Base-by-base conservation (phyloP, 441 rosid species). In the Populus hybrid region DNA sequence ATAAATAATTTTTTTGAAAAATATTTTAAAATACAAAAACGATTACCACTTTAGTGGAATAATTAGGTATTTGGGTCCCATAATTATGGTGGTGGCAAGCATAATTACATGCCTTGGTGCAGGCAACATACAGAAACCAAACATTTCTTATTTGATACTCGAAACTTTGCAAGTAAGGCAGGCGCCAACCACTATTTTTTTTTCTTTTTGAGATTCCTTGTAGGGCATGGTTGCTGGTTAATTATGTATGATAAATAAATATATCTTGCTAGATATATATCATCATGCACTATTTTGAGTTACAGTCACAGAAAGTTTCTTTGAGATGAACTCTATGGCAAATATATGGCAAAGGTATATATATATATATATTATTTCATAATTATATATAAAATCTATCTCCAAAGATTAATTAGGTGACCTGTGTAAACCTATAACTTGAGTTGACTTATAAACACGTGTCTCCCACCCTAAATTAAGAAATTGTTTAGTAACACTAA, bases 11-110 rank as follows among this genome's bases (percentile, higher is more conserved):
- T 24, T 1, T 24, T 1, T 1, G 1, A 1, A 24, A 29, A 29
- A 4, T 3, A 29, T 3, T 0, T 29, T 29, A 29, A 29, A 31
- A 31, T 31, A 4, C 33, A 31, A 31, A 31, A 31, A 31, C 33
- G 33, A 31, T 4, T 31, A 31, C n/a, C 64, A 67, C 61, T 7
- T 16, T 6, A 26, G 28, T 33, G 4, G 59, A 33, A 81, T 73
- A 59, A 77, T 72, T 83, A 76, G 36, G 31, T 35, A 24, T 16
- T 7, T 0, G 76, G 81, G 79, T 35, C 81, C 85, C 81, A 74
- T 2, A 35, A 59, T 9, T 40, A 21, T 16, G 68, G 24, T 9
- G 53, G 67, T 40, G 64, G 31, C 36, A 7, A 8, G 59, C 67
- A 29, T 40, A 10, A n/a, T 75, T 23, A 64, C 63, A 18, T 5